These are phyloP conservation scores for Pleurotus salmoneostramineus DNA, from an alignment of 768 basidiomycete genomes.

Conservation along the genomic window DNA sequence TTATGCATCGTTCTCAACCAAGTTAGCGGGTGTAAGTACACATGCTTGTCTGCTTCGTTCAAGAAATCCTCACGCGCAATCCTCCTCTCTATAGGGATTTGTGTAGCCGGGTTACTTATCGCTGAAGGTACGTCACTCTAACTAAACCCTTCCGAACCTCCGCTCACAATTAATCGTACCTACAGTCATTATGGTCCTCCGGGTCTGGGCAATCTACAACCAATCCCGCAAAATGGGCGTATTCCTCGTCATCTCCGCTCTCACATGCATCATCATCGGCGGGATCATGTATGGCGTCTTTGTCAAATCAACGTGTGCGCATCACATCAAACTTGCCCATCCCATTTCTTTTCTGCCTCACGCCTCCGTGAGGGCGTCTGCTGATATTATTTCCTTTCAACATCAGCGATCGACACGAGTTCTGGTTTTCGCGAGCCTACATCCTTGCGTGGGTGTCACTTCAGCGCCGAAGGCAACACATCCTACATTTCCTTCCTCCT, in stretches of 20 bases:
- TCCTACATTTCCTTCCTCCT: neutral
- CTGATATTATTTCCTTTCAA: too few species aligned
- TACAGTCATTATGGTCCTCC: slow-evolving; percentile 2
- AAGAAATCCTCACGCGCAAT: neutral
- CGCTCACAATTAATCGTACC: neutral
- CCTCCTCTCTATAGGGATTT: neutral
- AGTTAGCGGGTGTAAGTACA: neutral
- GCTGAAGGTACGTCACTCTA: neutral
- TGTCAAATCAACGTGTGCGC: neutral
- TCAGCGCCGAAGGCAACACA: neutral
- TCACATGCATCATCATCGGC: neutral
- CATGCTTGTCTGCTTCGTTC: neutral
- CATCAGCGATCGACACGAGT: neutral
- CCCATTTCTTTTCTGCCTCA: too few species aligned
- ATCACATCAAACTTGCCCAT: too few species aligned
- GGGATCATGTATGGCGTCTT: neutral
- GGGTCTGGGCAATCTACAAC: slow-evolving; percentile 2
- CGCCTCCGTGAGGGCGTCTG: too few species aligned
- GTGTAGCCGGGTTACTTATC: neutral
- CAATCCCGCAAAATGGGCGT: neutral
- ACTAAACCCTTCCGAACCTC: neutral
- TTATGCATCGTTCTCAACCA: neutral
- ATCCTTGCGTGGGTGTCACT: neutral
- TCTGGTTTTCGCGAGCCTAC: neutral
- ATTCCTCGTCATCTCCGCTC: neutral